Evolutionary conservation across 2,329 filamentous ascomycete genomes (phyloP), one percentile per base, ranked within the genome.

Genomic region (Xylaria sp.): DNA sequence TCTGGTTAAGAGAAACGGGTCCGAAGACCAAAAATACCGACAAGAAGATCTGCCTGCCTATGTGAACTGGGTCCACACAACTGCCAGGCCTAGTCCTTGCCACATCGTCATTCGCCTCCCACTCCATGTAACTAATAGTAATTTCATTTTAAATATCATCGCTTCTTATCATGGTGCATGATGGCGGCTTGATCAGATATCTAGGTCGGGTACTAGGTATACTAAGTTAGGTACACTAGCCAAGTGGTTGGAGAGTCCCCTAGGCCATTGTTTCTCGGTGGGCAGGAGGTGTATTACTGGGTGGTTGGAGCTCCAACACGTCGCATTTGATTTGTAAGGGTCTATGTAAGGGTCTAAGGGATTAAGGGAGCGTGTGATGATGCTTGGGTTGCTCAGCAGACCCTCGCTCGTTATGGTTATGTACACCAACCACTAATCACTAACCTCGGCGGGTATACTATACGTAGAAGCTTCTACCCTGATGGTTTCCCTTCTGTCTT

Each of bases 311-410:
- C 60, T 47, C 35, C 16, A 61, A 47, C 62, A 40, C 6, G 65
- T 51, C 59, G 58, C 53, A 60, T 65, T 61, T 71, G 69, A 71
- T 71, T 71, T 71, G 69, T 68, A 70, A 71, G 64, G 60, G 23
- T 44, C 27, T 37, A 18, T n/a, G n/a, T n/a, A n/a, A n/a, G n/a
- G n/a, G n/a, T n/a, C n/a, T n/a, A 54, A 48, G 58, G 42, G 42
- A 18, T 37, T 21, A 35, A 48, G 37, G 25, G 23, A 57, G 27
- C 29, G 21, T 60, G 58, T 35, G 60, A 29, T 51, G 40, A 29
- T 51, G 40, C n/a, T 63, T 63, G 40, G 40, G 44, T 27, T 21
- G 44, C 53, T 50, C 25, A 58, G 55, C 55, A 58, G 55, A 58
- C 55, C 35, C 55, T 58, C 55, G 55, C 37, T n/a, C 55, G 5